A percentile compares a stretch with the other conserved stretches of the same genome.
Evolutionary conservation across 805 yeast genomes (phyloP).

Genomic region (Wickerhamiella hasegawae): DNA sequence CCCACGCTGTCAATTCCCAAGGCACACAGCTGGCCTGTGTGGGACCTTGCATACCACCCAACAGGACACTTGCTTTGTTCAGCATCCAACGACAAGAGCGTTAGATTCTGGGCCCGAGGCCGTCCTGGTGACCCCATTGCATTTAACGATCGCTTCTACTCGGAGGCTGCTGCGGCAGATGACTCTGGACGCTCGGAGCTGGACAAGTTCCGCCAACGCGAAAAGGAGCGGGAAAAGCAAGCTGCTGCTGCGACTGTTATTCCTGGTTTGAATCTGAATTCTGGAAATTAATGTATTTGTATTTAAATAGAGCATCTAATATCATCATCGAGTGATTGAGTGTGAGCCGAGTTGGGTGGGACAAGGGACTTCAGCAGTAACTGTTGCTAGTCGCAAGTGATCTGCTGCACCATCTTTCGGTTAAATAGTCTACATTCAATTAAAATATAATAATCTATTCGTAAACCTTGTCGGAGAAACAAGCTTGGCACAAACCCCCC

Average conservation of each 20-base stretch:
- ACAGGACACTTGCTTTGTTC: slow-evolving; percentile 81
- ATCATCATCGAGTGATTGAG: too few species aligned
- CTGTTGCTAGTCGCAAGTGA: too few species aligned
- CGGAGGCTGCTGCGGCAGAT: slow-evolving; percentile 29
- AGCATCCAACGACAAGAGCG: slow-evolving; percentile 86
- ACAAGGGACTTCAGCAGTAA: too few species aligned
- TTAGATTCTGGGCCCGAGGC: slow-evolving; percentile 88
- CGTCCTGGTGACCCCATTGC: slow-evolving; percentile 79
- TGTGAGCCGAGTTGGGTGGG: too few species aligned
- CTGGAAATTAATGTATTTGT: too few species aligned
- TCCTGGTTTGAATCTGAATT: background rate
- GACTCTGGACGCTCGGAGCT: slow-evolving; percentile 1
- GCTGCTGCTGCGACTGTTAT: slow-evolving; percentile 40
- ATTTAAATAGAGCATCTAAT: too few species aligned
- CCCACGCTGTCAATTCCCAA: slow-evolving; percentile 44
- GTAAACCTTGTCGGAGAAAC: too few species aligned
- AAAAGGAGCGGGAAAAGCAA: slow-evolving; percentile 7
- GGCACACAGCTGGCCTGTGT: slow-evolving; percentile 90
- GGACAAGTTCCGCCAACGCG: slow-evolving; percentile 7
- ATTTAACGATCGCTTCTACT: slow-evolving; percentile 64
- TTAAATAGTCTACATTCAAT: too few species aligned
- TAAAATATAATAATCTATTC: too few species aligned
- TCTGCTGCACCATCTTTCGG: too few species aligned
- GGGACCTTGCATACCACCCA: slow-evolving; percentile 84
- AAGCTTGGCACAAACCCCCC: too few species aligned